Evolutionary conservation across 2,329 filamentous ascomycete genomes (phyloP).

Genomic region (Grosmannia huntii): DNA sequence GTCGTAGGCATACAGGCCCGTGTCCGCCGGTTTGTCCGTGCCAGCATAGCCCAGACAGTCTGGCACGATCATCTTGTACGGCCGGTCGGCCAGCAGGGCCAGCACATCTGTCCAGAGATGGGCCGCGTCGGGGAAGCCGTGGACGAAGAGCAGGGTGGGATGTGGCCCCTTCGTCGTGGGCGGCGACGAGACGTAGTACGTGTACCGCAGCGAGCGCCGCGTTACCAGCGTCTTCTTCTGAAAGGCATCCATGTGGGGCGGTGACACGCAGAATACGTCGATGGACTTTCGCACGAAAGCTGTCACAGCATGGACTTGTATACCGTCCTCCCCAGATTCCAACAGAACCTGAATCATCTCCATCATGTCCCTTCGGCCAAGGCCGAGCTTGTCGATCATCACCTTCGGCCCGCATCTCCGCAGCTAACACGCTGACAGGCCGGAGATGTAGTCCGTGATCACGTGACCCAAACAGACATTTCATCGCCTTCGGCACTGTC

Average conservation of each 20-base stretch:
- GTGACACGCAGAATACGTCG: no score
- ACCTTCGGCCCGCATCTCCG: neutral
- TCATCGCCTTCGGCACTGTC: neutral
- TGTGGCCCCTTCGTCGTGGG: no score
- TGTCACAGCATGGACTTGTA: no score
- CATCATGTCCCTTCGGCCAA: neutral
- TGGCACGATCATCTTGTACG: conserved; percentile 24
- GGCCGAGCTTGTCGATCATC: neutral
- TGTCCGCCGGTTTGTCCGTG: conserved; percentile 27
- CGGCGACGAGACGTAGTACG: conserved; percentile 22
- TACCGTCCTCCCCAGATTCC: no score
- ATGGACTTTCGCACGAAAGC: no score
- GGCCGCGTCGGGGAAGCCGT: conserved; percentile 37
- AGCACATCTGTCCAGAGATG: conserved; percentile 29
- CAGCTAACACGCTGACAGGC: neutral
- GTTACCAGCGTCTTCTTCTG: conserved; percentile 17
- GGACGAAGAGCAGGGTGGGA: conserved; percentile 27
- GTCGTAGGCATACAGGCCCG: conserved; percentile 22
- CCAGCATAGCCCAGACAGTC: conserved; percentile 27
- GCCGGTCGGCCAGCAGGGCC: conserved; percentile 13
- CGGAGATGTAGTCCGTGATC: neutral
- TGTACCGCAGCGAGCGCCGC: conserved; percentile 23
- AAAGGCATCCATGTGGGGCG: conserved; percentile 17
- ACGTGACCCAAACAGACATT: neutral
- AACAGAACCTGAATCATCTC: no score